phyloP scores from a whole-genome alignment of 176 grass and related monocot genomes.

The Areca catechu region DNA sequence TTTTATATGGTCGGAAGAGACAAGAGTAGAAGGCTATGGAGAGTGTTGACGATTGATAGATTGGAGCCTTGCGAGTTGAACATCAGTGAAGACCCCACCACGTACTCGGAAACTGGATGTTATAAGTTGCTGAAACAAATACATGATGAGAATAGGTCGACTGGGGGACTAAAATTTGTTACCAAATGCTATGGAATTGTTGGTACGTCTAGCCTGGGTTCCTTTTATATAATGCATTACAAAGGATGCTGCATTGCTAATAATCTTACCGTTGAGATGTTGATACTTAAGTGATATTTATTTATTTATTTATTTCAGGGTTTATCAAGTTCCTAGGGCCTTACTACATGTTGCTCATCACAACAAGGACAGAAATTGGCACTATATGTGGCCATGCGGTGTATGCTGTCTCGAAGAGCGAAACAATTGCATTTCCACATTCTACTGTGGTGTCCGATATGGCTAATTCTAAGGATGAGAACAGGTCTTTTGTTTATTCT shows the following conservation, averaged over 20 bases:
- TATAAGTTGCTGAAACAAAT: constrained; percentile 59
- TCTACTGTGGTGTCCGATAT: constrained; percentile 61
- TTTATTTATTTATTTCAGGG: constrained; percentile 36
- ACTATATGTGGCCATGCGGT: constrained; percentile 75
- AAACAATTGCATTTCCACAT: constrained; percentile 77
- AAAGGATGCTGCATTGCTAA: no score
- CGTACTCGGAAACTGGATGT: constrained; percentile 57
- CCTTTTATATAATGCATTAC: no score
- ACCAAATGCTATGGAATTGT: constrained; percentile 93
- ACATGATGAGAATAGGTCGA: constrained; percentile 70
- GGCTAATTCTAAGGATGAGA: constrained; percentile 98
- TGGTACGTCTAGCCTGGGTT: constrained; percentile 24
- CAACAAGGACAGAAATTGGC: constrained; percentile 81
- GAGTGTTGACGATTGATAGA: constrained; percentile 76
- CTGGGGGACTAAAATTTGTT: constrained; percentile 76
- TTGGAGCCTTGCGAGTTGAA: constrained; percentile 45
- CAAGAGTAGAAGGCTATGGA: constrained; percentile 63
- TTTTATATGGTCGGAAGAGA: constrained; percentile 89
- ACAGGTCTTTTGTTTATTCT: constrained; percentile 92
- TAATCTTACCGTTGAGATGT: no score
- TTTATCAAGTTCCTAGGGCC: constrained; percentile 92
- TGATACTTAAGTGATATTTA: no score
- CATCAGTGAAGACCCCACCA: constrained; percentile 69
- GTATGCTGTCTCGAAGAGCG: constrained; percentile 70
- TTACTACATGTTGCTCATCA: constrained; percentile 96